A percentile compares a stretch with the other conserved stretches of the same genome.
phyloP scores from a whole-genome alignment of 1,284 basidiomycete species.

The Pseudozyma pruni region DNA sequence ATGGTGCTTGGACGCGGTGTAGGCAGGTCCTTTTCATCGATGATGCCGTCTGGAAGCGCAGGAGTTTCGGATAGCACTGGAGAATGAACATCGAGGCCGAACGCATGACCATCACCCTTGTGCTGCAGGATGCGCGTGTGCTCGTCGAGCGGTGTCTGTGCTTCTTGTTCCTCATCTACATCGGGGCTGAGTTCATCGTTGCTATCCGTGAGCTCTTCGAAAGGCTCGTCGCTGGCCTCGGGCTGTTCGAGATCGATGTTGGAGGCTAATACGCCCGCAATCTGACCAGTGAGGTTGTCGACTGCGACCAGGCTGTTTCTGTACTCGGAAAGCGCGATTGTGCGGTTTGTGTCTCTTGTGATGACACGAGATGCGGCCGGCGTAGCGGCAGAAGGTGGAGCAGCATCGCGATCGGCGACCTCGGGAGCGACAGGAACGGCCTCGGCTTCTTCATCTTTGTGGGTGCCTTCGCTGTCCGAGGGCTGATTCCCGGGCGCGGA shows the following conservation, averaged over 20 bases:
- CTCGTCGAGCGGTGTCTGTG: slow-evolving; percentile 28
- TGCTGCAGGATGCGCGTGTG: not conserved
- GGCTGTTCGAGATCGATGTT: slow-evolving; percentile 32
- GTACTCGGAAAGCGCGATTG: slow-evolving; percentile 17
- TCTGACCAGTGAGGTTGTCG: slow-evolving; percentile 55
- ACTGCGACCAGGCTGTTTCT: slow-evolving; percentile 55
- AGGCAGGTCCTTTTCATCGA: not conserved
- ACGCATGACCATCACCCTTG: not conserved
- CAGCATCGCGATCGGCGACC: not conserved
- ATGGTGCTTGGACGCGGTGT: slow-evolving; percentile 20
- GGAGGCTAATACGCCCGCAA: slow-evolving; percentile 50
- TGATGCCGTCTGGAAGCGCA: too few species aligned
- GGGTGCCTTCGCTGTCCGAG: too few species aligned
- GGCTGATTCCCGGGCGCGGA: not conserved
- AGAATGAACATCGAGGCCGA: not conserved
- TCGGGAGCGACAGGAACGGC: not conserved
- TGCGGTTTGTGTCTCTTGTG: slow-evolving; percentile 4
- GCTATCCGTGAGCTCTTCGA: not conserved
- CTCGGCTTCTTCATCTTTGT: not conserved
- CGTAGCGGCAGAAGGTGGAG: too few species aligned
- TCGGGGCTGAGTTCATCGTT: slow-evolving; percentile 7
- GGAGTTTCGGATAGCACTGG: not conserved
- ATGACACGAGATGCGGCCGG: too few species aligned
- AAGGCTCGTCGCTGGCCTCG: too few species aligned
- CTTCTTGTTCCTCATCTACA: slow-evolving; percentile 14